A percentile compares a stretch with the other conserved stretches of the same genome.
Evolutionary conservation across 179 eudicot species (phyloP).

Genomic region (Amaranthus tricolor): DNA sequence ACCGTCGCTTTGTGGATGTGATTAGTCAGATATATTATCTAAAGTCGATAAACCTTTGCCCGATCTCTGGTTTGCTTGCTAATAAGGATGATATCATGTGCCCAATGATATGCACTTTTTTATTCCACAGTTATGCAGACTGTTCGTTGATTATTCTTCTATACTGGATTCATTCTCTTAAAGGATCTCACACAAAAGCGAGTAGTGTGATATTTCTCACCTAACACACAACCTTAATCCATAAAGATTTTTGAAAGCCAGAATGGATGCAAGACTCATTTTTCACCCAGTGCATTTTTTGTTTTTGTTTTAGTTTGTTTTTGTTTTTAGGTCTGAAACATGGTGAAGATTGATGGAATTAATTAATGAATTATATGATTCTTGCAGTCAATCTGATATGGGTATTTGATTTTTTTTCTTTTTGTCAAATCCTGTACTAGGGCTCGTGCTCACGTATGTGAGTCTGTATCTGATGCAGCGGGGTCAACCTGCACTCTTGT

Average conservation of each 20-base stretch:
- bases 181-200: too few species aligned
- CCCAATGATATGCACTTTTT: too few species aligned
- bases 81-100: background rate
- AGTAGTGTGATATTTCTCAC: too few species aligned
- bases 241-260: background rate
- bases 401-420: background rate
- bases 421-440: constrained; percentile 32
- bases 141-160: too few species aligned
- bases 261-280: background rate
- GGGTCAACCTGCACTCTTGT: constrained; percentile 94
- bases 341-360: background rate
- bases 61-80: background rate
- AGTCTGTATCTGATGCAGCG: constrained; percentile 75
- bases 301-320: too few species aligned
- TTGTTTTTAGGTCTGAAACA: too few species aligned
- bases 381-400: background rate
- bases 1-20: background rate
- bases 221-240: too few species aligned
- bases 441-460: constrained; percentile 63
- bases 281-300: too few species aligned
- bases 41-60: background rate
- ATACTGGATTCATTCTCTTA: too few species aligned
- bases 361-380: background rate
- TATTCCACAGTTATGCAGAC: too few species aligned
- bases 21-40: background rate